These are phyloP conservation scores for Pichia scutulata DNA, from an alignment of 805 yeast genomes.

Conservation along the genomic window DNA sequence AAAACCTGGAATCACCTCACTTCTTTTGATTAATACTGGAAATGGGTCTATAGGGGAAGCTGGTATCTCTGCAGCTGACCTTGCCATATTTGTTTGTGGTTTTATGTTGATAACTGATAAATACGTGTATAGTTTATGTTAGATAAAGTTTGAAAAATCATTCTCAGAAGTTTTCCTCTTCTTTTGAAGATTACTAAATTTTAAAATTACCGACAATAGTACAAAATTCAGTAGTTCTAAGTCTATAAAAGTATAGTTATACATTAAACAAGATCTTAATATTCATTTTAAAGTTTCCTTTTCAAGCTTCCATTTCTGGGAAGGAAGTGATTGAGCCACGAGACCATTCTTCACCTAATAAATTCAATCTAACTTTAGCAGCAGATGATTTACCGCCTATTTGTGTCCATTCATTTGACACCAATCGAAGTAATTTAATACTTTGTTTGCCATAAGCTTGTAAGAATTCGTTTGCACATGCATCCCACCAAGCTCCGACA, in stretches of 20 bases:
- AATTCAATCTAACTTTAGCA: slow-evolving; percentile 69
- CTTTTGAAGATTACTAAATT: neutral
- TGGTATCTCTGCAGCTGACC: slow-evolving; percentile 36
- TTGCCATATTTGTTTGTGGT: slow-evolving; percentile 21
- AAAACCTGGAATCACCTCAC: slow-evolving; percentile 68
- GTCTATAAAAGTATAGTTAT: neutral
- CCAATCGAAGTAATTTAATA: slow-evolving; percentile 43
- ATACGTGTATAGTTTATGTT: neutral
- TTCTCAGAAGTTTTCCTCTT: too few species aligned
- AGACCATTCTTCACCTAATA: slow-evolving; percentile 77
- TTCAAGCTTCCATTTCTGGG: slow-evolving; percentile 30
- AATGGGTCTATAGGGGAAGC: slow-evolving; percentile 35
- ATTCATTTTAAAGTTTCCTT: neutral
- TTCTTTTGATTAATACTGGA: slow-evolving; percentile 40
- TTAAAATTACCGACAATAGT: neutral
- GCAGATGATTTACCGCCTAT: slow-evolving; percentile 50
- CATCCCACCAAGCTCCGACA: slow-evolving; percentile 89
- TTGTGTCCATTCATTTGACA: slow-evolving; percentile 46
- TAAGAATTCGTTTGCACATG: slow-evolving; percentile 51
- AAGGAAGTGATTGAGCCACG: slow-evolving; percentile 40
- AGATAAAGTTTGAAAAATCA: neutral
- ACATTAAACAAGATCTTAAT: neutral
- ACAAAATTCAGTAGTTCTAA: neutral
- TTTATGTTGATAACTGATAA: too few species aligned
- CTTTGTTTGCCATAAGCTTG: slow-evolving; percentile 64